Conservation (phyloP, 2,329 filamentous ascomycete genomes). For the Spiromastix sp. region DNA sequence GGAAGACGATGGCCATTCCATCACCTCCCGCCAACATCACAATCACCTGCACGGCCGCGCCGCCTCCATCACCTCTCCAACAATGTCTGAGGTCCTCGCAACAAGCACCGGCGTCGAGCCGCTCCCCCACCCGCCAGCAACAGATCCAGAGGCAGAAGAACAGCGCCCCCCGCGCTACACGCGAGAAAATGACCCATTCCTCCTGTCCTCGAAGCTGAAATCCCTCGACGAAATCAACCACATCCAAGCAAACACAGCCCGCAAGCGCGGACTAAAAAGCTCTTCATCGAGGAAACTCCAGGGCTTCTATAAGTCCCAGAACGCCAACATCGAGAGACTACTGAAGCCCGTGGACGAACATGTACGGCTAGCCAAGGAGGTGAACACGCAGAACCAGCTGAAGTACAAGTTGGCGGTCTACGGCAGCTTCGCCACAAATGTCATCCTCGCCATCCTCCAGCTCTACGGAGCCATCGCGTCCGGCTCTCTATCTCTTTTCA, state of each 20-base stretch:
- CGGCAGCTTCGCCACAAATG: constrained; percentile 66
- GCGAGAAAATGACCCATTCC: constrained; percentile 66
- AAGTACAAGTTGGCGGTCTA: constrained; percentile 51
- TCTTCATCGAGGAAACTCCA: constrained; percentile 47
- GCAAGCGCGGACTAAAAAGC: constrained; percentile 47
- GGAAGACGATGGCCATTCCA: constrained; percentile 9
- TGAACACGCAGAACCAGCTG: constrained; percentile 70
- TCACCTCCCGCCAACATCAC: constrained; percentile 13
- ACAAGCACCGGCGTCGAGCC: constrained; percentile 35
- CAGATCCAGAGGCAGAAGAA: constrained; percentile 32
- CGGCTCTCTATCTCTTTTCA: constrained; percentile 88
- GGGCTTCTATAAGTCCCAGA: constrained; percentile 81
- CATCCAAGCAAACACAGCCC: constrained; percentile 66
- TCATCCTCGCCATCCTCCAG: constrained; percentile 69
- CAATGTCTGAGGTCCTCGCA: constrained; percentile 22
- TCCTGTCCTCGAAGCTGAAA: constrained; percentile 68
- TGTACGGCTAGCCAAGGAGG: constrained; percentile 66
- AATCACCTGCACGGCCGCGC: constrained; percentile 10
- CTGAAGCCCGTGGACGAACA: constrained; percentile 92
- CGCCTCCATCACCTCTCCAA: constrained; percentile 7
- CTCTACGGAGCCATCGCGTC: constrained; percentile 81
- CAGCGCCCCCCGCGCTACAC: constrained; percentile 45
- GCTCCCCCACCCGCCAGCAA: constrained; percentile 15
- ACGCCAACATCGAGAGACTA: constrained; percentile 84
- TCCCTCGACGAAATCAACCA: constrained; percentile 62